Evolutionary conservation across 2,329 filamentous ascomycete species (phyloP), one percentile per base, ranked within the genome.

Genomic region (Monilinia fructigena): DNA sequence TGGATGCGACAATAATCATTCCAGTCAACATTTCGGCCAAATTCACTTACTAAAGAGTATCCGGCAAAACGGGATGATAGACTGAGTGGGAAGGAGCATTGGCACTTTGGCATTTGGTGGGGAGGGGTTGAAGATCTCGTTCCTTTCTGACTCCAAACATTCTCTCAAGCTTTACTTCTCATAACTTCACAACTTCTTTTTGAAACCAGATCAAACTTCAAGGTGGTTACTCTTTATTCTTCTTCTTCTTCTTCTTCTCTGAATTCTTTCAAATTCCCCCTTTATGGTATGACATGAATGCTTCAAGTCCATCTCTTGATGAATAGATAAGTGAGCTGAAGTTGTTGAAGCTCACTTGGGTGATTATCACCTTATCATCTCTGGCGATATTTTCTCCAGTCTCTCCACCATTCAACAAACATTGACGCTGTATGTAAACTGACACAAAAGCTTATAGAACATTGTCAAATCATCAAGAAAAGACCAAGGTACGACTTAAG

Each of bases 371-470:
- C 67, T 67, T 42, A 60, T 65, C 54, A 42, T 35, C 45, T 26
- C 23, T 65, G 23, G 47, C 55, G 12, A 65, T 61, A 54, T 70
- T 71, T 70, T 69, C 70, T 72, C 55, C 55, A 8, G n/a, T 31
- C 40, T 40, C 23, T 47, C 56, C 40, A 40, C 45, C 63, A 31
- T 53, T 53, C 20, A 59, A 54, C 62, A 68, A 63, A 65, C 48
- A 63, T 59, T 70, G 69, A 61, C 4, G 40, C 12, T 1, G 14
- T 16, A 56, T 60, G 58, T 52, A 64, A 68, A 72, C 73, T 74
- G 69, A 73, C 66, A 65, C 18, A 61, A 55, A n/a, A 45, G 63
- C 65, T 63, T 42, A 56, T 50, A 56, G 55, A 55, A 69, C 50
- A 4, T 47, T 47, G 66, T 38, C 42, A 48, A 63, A 61, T 55